Conservation (phyloP, 2,329 filamentous ascomycete species). For the Camptophora hylomeconis region DNA sequence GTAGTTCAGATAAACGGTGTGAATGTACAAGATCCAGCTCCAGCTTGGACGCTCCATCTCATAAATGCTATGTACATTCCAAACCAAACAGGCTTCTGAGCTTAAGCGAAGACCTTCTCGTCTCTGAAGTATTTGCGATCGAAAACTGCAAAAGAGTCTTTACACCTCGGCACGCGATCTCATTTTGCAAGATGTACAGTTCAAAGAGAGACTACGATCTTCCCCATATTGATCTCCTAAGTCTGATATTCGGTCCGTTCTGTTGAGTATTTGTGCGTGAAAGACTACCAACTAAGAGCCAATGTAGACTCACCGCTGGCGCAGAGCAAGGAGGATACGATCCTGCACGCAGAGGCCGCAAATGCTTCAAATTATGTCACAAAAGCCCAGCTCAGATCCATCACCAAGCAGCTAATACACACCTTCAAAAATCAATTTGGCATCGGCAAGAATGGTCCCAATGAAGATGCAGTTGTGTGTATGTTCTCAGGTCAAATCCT, state of each 20-base stretch:
- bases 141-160: too few relatives aligned
- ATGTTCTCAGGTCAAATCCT: slow-evolving; percentile 46
- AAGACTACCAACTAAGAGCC: background rate
- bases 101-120: too few relatives aligned
- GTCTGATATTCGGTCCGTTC: slow-evolving; percentile 11
- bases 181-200: slow-evolving; percentile 10
- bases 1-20: too few relatives aligned
- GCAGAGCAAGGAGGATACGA: slow-evolving; percentile 30
- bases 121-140: too few relatives aligned
- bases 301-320: slow-evolving; percentile 13
- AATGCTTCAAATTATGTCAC: slow-evolving; percentile 41
- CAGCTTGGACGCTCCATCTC: too few relatives aligned
- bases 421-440: slow-evolving; percentile 41
- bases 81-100: too few relatives aligned
- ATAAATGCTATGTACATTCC: too few relatives aligned
- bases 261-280: background rate
- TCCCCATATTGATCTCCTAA: slow-evolving; percentile 12
- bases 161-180: too few relatives aligned
- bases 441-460: slow-evolving; percentile 37
- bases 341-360: slow-evolving; percentile 45
- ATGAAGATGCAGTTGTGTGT: slow-evolving; percentile 42
- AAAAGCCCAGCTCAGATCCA: slow-evolving; percentile 35
- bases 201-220: slow-evolving; percentile 15
- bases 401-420: slow-evolving; percentile 42
- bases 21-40: too few relatives aligned